These are phyloP conservation scores for Musa acuminata DNA, from an alignment of 176 grass and related monocot genomes.

Conservation along the genomic window DNA sequence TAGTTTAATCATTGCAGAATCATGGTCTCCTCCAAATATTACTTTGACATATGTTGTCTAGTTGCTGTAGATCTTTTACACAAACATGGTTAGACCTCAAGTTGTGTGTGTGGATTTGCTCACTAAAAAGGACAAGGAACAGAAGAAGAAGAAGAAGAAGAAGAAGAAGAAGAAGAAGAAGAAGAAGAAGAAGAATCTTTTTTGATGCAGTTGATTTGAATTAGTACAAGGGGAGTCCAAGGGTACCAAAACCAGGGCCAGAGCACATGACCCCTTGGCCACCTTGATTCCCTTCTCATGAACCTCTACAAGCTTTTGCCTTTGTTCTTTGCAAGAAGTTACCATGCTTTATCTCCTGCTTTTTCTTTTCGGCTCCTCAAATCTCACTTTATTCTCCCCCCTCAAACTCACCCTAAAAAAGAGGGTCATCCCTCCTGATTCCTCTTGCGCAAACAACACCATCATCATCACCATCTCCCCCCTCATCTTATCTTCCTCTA, in stretches of 20 bases:
- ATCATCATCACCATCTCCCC: not conserved
- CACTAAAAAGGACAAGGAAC: conserved; percentile 18
- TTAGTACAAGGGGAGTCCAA: conserved; percentile 37
- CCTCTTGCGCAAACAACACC: conserved; percentile 25
- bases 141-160: no score
- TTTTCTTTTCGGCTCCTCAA: conserved; percentile 3
- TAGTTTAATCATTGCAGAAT: conserved; percentile 65
- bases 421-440: conserved; percentile 54
- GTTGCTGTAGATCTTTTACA: not conserved
- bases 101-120: conserved; percentile 28
- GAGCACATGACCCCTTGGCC: conserved; percentile 26
- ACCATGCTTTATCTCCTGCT: conserved; percentile 74
- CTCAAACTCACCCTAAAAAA: conserved; percentile 49
- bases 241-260: conserved; percentile 22
- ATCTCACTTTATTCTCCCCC: conserved; percentile 75
- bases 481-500: not conserved
- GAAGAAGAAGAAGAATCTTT: conserved; percentile 20
- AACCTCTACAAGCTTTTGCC: conserved; percentile 36
- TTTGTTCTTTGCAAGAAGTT: conserved; percentile 99
- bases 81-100: not conserved
- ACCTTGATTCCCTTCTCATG: conserved; percentile 36
- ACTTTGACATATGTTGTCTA: conserved; percentile 22
- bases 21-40: conserved; percentile 23
- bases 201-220: conserved; percentile 27
- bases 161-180: no score